Conservation (phyloP, 129 eudicot species). For the Artemisia argyi region DNA sequence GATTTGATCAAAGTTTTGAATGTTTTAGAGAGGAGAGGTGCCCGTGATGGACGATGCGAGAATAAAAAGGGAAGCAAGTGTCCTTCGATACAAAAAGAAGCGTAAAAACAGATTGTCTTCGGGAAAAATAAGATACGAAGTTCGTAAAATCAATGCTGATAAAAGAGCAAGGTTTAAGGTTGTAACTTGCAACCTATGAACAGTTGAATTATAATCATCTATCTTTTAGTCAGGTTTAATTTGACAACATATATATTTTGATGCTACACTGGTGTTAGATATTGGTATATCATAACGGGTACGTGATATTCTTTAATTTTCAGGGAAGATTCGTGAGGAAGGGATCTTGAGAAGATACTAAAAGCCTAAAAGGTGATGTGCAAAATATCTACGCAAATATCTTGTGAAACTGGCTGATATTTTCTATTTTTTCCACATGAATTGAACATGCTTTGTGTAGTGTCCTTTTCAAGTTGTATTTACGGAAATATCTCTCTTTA, state of each 20-base stretch:
- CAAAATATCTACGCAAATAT: conserved; percentile 32
- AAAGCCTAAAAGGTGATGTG: conserved; percentile 23
- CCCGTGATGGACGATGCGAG: conserved; percentile 42
- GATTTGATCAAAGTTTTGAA: neutral
- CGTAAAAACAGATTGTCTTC: conserved; percentile 39
- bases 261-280: too few species aligned
- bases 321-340: conserved; percentile 42
- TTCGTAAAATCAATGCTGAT: conserved; percentile 54
- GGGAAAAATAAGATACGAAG: conserved; percentile 44
- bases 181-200: neutral
- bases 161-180: conserved; percentile 53
- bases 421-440: conserved; percentile 4
- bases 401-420: conserved; percentile 11
- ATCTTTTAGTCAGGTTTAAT: neutral
- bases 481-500: conserved; percentile 9
- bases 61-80: conserved; percentile 46
- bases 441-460: conserved; percentile 1
- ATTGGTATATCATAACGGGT: neutral
- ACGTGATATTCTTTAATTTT: neutral
- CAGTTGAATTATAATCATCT: neutral
- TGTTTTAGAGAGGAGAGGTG: conserved; percentile 44
- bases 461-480: conserved; percentile 16
- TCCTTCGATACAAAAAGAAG: conserved; percentile 46
- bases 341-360: conserved; percentile 34
- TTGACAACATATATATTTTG: too few species aligned